A percentile compares a stretch with the other conserved stretches of the same genome.
phyloP scores from a whole-genome alignment of 176 grass and related monocot species.

The Chloris gayana region DNA sequence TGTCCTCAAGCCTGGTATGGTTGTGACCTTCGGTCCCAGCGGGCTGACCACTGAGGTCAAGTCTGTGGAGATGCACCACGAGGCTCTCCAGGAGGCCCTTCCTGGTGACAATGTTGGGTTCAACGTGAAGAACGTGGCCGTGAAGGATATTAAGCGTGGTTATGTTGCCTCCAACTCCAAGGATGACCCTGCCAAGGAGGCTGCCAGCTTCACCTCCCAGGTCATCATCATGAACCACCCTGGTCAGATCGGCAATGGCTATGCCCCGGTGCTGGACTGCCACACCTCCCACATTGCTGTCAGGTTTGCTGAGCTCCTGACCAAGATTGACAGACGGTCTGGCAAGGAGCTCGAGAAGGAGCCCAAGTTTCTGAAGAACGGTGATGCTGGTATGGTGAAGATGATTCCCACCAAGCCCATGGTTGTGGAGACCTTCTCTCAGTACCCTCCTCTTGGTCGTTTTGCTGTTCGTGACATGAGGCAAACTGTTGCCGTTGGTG shows the following conservation, averaged over 20 bases:
- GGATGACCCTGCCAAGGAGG: slow-evolving; percentile 87
- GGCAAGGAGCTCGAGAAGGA: slow-evolving; percentile 88
- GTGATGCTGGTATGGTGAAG: slow-evolving; percentile 82
- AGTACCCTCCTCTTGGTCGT: slow-evolving; percentile 70
- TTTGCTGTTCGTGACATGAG: slow-evolving; percentile 84
- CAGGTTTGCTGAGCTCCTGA: slow-evolving; percentile 73
- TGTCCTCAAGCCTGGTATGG: slow-evolving; percentile 47
- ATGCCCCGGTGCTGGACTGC: slow-evolving; percentile 77
- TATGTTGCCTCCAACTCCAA: slow-evolving; percentile 80
- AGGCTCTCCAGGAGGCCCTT: slow-evolving; percentile 70
- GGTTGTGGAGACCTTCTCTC: slow-evolving; percentile 78
- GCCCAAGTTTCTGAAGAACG: slow-evolving; percentile 88
- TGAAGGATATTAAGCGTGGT: slow-evolving; percentile 83
- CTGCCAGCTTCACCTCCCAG: slow-evolving; percentile 75
- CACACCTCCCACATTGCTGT: slow-evolving; percentile 90
- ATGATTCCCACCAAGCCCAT: slow-evolving; percentile 94
- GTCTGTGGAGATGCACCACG: slow-evolving; percentile 93
- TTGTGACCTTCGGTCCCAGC: slow-evolving; percentile 72
- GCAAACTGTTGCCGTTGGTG: slow-evolving; percentile 81
- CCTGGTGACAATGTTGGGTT: slow-evolving; percentile 80
- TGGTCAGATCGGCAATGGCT: slow-evolving; percentile 81
- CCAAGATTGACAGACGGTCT: slow-evolving; percentile 82
- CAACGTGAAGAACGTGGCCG: slow-evolving; percentile 83
- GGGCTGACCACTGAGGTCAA: slow-evolving; percentile 84
- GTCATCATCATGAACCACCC: slow-evolving; percentile 96